Evolutionary conservation across 164 flowering plant species (phyloP).

Genomic region (Vitis riparia): DNA sequence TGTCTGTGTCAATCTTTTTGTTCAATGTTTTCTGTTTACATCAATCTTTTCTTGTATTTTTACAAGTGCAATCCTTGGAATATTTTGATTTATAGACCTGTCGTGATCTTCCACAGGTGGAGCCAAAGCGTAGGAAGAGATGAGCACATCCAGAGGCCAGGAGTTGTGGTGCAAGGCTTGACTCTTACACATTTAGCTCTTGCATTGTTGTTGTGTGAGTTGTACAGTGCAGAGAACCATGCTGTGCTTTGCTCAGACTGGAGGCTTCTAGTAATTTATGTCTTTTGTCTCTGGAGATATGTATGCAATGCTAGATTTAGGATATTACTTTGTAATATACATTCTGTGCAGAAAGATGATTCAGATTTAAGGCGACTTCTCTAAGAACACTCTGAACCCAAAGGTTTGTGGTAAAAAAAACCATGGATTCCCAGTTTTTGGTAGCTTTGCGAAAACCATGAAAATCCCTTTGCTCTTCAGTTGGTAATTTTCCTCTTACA

Average conservation of each 20-base stretch:
- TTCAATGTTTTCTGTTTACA: too few relatives aligned
- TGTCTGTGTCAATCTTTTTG: too few relatives aligned
- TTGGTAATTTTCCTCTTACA: too few relatives aligned
- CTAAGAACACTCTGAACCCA: neutral
- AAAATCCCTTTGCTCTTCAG: too few relatives aligned
- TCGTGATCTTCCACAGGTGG: slow-evolving; percentile 33
- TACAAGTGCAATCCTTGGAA: neutral
- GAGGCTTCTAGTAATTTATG: neutral
- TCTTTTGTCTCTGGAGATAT: neutral
- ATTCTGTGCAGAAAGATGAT: slow-evolving; percentile 1
- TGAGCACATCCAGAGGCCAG: slow-evolving; percentile 17
- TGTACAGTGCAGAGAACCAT: slow-evolving; percentile 19
- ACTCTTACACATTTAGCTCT: slow-evolving; percentile 7
- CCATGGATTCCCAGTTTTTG: too few relatives aligned
- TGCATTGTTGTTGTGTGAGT: slow-evolving; percentile 6
- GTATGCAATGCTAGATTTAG: slow-evolving; percentile 8
- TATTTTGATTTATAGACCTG: neutral
- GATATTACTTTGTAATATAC: neutral
- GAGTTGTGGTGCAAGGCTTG: neutral
- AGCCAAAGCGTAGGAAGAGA: slow-evolving; percentile 55
- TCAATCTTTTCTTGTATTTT: too few relatives aligned
- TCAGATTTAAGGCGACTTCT: neutral
- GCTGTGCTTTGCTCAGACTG: slow-evolving; percentile 6
- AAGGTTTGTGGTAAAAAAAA: too few relatives aligned
- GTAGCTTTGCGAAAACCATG: too few relatives aligned